Base-by-base conservation (phyloP, 192 early-diverging fungal genomes). In the Piromyces sp. region DNA sequence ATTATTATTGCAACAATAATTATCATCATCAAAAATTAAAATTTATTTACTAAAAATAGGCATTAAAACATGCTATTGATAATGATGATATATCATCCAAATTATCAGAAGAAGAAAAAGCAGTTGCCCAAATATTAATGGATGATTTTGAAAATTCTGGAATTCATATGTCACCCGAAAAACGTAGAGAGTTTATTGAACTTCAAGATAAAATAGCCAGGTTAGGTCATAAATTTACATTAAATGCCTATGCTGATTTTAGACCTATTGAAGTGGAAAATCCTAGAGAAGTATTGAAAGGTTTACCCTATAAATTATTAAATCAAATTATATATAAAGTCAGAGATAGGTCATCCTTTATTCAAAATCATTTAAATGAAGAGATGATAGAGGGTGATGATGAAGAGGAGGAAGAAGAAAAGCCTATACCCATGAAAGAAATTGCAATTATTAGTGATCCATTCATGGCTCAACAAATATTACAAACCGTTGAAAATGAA, bases 81-180 rank as follows among this genome's bases (percentile, higher is more conserved):
- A 89, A 90, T 29, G 86, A 89, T 0, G 85, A 80, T 33, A 90
- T 94, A 36, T 82, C 87, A 80, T 78, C 81, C 1, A 79, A 84
- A n/a, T 89, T 96, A 30, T 89, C 90, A 1, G 82, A 87, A 12
- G 92, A 95, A 79, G 96, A 96, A 85, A 88, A 83, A 36, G 88
- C 89, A 28, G 95, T 95, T 0, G 97, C 96, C 0, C 81, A 92
- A 40, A 91, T 95, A 16, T 94, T 99, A 79, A 83, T 96, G 31
- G 81, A 89, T 14, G 97, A 99, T 84, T 99, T 99, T 86, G 95
- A 98, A 88, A 94, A 95, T 81, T 96, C 95, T 0, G 96, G 97
- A 7, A 95, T 99, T 79, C 94, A 97, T 85, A 87, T 99, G 82
- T 86, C 92, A 30, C 87, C 87, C 12, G 82, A 82, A 19, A 87